These are phyloP conservation scores for Podospora anserina DNA, from an alignment of 495 filamentous ascomycete species.

Conservation along the genomic window DNA sequence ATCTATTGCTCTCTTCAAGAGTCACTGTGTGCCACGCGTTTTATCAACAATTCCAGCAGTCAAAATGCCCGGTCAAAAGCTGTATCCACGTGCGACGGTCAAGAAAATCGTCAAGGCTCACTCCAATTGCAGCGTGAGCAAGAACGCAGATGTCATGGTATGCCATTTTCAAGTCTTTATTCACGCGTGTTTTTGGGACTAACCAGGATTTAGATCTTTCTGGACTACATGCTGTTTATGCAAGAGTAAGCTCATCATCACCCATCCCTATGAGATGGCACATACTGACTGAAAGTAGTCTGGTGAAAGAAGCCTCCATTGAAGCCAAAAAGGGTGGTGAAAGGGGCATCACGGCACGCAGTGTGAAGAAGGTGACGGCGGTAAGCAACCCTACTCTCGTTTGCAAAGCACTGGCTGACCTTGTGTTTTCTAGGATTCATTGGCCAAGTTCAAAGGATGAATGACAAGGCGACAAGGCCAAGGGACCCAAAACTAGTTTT, in stretches of 20 bases:
- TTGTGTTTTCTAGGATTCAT: slow-evolving; percentile 51
- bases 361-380: slow-evolving; percentile 72
- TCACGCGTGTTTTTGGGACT: slow-evolving; percentile 21
- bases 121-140: slow-evolving; percentile 71
- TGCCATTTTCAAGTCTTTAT: neutral
- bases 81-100: slow-evolving; percentile 80
- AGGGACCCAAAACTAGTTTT: neutral
- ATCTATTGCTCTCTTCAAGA: neutral
- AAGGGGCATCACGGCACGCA: slow-evolving; percentile 66
- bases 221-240: slow-evolving; percentile 88
- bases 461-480: neutral
- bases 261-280: neutral
- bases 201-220: slow-evolving; percentile 60
- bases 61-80: slow-evolving; percentile 60
- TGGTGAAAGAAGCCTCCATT: slow-evolving; percentile 81
- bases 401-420: slow-evolving; percentile 17
- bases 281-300: slow-evolving; percentile 45
- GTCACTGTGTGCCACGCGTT: neutral
- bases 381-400: slow-evolving; percentile 45
- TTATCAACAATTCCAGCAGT: neutral
- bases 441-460: slow-evolving; percentile 77
- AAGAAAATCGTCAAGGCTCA: slow-evolving; percentile 90
- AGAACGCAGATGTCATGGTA: slow-evolving; percentile 86
- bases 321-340: slow-evolving; percentile 71
- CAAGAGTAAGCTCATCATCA: slow-evolving; percentile 60